Percentiles rank a stretch among this genome's conserved stretches.
phyloP scores from a whole-genome alignment of 2,329 filamentous ascomycete species.

The Corynespora cassiicola region DNA sequence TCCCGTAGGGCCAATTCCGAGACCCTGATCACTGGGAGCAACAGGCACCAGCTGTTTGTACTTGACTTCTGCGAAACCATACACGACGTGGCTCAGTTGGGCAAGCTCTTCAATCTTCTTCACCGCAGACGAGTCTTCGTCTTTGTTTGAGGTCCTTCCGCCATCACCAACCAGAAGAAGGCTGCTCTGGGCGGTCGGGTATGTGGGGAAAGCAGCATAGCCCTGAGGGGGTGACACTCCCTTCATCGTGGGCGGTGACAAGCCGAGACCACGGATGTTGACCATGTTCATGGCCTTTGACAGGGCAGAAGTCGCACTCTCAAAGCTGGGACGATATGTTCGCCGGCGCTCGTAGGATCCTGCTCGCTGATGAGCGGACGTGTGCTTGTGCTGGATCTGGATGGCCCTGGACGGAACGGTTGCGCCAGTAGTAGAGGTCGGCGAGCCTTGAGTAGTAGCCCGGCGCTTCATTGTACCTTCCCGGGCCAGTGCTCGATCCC shows the following conservation, averaged over 20 bases:
- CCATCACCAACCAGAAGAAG: constrained; percentile 69
- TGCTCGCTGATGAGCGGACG: constrained; percentile 71
- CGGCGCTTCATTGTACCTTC: constrained; percentile 73
- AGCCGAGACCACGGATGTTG: constrained; percentile 76
- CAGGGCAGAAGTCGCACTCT: constrained; percentile 86
- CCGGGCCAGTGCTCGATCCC: constrained; percentile 57
- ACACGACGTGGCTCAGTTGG: constrained; percentile 93
- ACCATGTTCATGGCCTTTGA: constrained; percentile 95
- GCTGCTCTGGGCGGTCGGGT: constrained; percentile 76
- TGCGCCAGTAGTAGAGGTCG: constrained; percentile 73
- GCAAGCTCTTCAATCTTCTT: constrained; percentile 90
- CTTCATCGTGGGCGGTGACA: constrained; percentile 65
- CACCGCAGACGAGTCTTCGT: constrained; percentile 81
- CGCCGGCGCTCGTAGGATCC: constrained; percentile 82
- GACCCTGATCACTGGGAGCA: constrained; percentile 74
- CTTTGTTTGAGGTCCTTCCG: constrained; percentile 65
- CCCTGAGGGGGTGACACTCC: constrained; percentile 76
- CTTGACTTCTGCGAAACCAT: constrained; percentile 97
- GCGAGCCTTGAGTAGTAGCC: constrained; percentile 77
- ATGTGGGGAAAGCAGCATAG: constrained; percentile 83
- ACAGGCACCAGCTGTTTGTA: constrained; percentile 95
- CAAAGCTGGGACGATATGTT: constrained; percentile 74
- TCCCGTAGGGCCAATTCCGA: constrained; percentile 65
- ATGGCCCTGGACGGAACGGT: constrained; percentile 76
- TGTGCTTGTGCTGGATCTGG: constrained; percentile 72